Evolutionary conservation across 2,329 filamentous ascomycete species (phyloP), one percentile per base, ranked within the genome.

Genomic region (Zarea fungicola): DNA sequence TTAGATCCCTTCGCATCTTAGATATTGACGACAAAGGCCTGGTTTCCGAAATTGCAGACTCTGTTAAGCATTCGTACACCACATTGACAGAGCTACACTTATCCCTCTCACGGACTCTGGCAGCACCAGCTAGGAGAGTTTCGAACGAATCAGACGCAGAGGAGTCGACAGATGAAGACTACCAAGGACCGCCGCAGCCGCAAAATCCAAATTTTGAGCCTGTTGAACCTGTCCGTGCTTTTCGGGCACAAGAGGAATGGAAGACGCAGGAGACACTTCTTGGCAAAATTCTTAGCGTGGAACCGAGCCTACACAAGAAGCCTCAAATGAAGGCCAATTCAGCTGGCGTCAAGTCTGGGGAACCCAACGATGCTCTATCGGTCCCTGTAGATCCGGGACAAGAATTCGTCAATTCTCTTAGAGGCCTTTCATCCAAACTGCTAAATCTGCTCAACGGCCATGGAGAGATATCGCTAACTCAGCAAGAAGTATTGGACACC

Each of bases 21-120:
- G 81, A 85, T 53, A 82, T 85, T 45, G 81, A 84, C 51, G 72
- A 65, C 23, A 65, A 83, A 5, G 77, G 81, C 28, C 66, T 79
- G 26, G 57, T 82, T 11, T 61, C 69, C 2, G 81, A 84, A 61
- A 68, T 85, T 52, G 75, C 73, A 52, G 58, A 68, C 5, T 83
- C 79, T 56, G 64, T 85, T 21, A 68, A 67, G 10, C 76, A 77
- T 54, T 83, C 76, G 1, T 70, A 75, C 2, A 68, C 74, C 2
- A 78, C 78, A 0, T 65, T 85, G 19, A 74, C 67, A 19, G 72
- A 75, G 39, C 63, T 85, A 22, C 72, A 75, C 43, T 62, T 85
- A 13, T 84, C 81, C 5, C 74, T 85, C 50, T 84, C 81, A 0
- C 69, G 77, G 28, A 52, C 55, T 3, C 63, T 83, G 14, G 78